phyloP scores from a whole-genome alignment of 2,329 filamentous ascomycete species.

The Thyridium curvatum region DNA sequence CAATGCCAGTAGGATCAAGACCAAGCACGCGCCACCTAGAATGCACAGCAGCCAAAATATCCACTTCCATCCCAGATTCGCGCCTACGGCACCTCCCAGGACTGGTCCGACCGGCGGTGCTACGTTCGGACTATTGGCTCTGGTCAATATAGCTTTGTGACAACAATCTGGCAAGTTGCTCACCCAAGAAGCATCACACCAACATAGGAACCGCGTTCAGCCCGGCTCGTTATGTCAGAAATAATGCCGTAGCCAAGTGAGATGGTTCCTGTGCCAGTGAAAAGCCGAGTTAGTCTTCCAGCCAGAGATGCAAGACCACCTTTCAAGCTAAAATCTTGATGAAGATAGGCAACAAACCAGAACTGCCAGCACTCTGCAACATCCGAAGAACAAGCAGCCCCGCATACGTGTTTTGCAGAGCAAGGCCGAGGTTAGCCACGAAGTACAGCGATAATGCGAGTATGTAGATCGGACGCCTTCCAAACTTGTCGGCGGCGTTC shows the following conservation, averaged over 20 bases:
- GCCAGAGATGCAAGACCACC: too few relatives aligned
- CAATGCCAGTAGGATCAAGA: conserved; percentile 39
- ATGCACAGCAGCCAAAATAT: conserved; percentile 60
- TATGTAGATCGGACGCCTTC: conserved; percentile 46
- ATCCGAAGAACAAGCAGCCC: conserved; percentile 47
- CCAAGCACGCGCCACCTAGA: conserved; percentile 27
- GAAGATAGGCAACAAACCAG: conserved; percentile 50
- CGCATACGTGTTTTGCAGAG: conserved; percentile 38
- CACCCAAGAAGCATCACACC: conserved; percentile 42
- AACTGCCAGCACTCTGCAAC: conserved; percentile 51
- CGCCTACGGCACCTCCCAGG: conserved; percentile 49
- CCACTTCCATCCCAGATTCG: conserved; percentile 51
- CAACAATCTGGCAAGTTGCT: too few relatives aligned
- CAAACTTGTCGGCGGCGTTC: conserved; percentile 45
- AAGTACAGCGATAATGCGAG: conserved; percentile 47
- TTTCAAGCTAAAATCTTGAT: too few relatives aligned
- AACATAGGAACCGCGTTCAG: conserved; percentile 55
- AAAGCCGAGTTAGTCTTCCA: too few relatives aligned
- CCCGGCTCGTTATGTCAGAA: conserved; percentile 55
- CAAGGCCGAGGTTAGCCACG: conserved; percentile 45
- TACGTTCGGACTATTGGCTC: conserved; percentile 33
- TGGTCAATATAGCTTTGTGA: too few relatives aligned
- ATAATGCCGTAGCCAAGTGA: conserved; percentile 54
- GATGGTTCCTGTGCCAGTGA: too few relatives aligned
- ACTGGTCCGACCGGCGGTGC: conserved; percentile 46